Conservation (phyloP, 208 protist genomes). For the Novymonas esmeraldas region DNA sequence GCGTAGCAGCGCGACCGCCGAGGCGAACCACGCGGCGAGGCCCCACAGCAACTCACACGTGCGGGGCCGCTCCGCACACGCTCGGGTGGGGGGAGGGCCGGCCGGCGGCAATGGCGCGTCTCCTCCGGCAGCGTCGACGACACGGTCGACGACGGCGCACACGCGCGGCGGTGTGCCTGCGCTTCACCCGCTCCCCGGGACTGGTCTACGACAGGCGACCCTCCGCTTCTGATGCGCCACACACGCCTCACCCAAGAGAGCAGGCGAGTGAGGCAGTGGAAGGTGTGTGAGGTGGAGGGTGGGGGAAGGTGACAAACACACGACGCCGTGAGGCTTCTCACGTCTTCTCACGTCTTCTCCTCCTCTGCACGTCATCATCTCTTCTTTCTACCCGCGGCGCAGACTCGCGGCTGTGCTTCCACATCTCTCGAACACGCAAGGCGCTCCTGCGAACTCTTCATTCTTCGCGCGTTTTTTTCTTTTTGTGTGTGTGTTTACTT, state of each 20-base stretch:
- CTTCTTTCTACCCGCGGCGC: background rate
- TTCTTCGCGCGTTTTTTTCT: no score
- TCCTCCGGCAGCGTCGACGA: background rate
- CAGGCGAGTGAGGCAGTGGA: no score
- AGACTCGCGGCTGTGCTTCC: no score
- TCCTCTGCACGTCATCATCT: background rate
- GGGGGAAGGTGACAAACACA: no score
- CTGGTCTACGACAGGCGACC: slow-evolving; percentile 34
- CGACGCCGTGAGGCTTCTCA: no score
- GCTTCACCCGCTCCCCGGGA: slow-evolving; percentile 14
- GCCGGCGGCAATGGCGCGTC: background rate
- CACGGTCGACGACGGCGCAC: slow-evolving; percentile 16
- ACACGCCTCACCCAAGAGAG: no score
- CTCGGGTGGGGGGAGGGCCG: background rate
- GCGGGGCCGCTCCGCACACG: slow-evolving; percentile 10
- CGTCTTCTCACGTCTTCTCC: background rate
- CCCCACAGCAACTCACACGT: background rate
- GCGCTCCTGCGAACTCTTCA: no score
- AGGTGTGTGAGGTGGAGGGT: no score
- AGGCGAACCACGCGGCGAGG: background rate
- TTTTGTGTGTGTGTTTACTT: no score
- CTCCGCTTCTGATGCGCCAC: slow-evolving; percentile 51
- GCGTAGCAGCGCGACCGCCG: background rate
- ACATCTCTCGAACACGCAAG: no score
- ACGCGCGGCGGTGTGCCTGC: background rate